Evolutionary conservation across 2,329 filamentous ascomycete genomes (phyloP).

Genomic region (Trichoderma sp.): DNA sequence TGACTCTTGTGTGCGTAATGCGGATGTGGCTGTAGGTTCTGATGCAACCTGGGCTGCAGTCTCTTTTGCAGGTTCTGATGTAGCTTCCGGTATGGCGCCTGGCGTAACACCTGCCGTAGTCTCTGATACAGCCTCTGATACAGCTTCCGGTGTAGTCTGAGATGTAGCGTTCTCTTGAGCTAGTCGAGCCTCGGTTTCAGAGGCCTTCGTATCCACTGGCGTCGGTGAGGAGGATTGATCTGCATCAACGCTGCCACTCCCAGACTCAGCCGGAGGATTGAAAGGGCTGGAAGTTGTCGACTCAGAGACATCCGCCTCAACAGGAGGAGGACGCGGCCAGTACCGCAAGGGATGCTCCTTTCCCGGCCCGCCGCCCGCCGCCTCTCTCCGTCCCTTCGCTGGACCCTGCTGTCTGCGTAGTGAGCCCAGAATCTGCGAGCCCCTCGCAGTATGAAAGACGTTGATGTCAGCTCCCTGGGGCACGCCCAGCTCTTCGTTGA

Average conservation of each 20-base stretch:
- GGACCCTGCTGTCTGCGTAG: slow-evolving; percentile 36
- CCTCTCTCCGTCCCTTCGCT: slow-evolving; percentile 17
- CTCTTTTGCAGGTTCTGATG: background rate
- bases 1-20: background rate
- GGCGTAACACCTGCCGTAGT: background rate
- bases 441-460: slow-evolving; percentile 52
- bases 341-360: slow-evolving; percentile 46
- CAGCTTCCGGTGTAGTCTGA: background rate
- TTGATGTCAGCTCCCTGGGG: slow-evolving; percentile 50
- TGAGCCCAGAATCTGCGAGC: slow-evolving; percentile 49
- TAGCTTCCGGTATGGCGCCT: background rate
- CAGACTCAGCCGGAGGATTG: background rate
- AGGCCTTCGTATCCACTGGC: background rate
- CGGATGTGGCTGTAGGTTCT: background rate
- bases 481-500: slow-evolving; percentile 38
- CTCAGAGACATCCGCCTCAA: slow-evolving; percentile 22
- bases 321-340: slow-evolving; percentile 39
- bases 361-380: slow-evolving; percentile 26
- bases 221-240: slow-evolving; percentile 10
- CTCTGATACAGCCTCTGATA: background rate
- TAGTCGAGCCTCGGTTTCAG: background rate
- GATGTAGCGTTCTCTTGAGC: background rate
- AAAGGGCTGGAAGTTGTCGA: background rate
- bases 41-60: too few relatives aligned
- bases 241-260: background rate